Evolutionary conservation across 495 filamentous ascomycete species (phyloP).

Genomic region (Penicillium pancosmium): DNA sequence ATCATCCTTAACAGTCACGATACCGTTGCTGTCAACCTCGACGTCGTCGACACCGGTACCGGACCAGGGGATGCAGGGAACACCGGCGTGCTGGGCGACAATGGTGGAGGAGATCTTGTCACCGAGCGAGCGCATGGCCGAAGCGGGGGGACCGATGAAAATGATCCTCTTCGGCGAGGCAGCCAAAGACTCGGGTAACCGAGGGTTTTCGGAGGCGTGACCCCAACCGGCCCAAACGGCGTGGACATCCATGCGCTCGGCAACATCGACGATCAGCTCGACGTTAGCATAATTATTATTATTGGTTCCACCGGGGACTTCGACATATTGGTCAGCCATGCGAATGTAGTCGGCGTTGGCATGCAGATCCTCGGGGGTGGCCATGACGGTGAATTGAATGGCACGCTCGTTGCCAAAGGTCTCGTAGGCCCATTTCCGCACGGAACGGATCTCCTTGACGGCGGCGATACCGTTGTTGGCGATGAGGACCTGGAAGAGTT

Average conservation of each 20-base stretch:
- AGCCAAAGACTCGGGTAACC: conserved; percentile 91
- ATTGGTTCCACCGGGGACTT: conserved; percentile 98
- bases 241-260: conserved; percentile 98
- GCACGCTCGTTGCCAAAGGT: conserved; percentile 97
- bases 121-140: conserved; percentile 97
- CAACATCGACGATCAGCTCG: conserved; percentile 97
- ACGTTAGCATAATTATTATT: conserved; percentile 99
- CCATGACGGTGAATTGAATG: conserved; percentile 99
- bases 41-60: conserved; percentile 89
- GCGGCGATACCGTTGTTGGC: conserved; percentile 99
- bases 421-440: conserved; percentile 99
- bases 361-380: conserved; percentile 96
- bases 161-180: conserved; percentile 97
- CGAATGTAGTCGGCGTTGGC: conserved; percentile 99
- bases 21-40: conserved; percentile 72
- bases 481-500: conserved; percentile 76
- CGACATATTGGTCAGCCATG: conserved; percentile 99
- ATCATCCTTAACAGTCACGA: conserved; percentile 88
- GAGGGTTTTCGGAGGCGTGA: conserved; percentile 98
- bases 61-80: conserved; percentile 99
- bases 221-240: conserved; percentile 99
- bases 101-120: conserved; percentile 99
- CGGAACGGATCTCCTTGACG: conserved; percentile 97
- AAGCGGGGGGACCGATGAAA: conserved; percentile 97
- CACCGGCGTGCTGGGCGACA: conserved; percentile 94